phyloP scores from a whole-genome alignment of 176 grass and related monocot genomes.

The Puya raimondii region DNA sequence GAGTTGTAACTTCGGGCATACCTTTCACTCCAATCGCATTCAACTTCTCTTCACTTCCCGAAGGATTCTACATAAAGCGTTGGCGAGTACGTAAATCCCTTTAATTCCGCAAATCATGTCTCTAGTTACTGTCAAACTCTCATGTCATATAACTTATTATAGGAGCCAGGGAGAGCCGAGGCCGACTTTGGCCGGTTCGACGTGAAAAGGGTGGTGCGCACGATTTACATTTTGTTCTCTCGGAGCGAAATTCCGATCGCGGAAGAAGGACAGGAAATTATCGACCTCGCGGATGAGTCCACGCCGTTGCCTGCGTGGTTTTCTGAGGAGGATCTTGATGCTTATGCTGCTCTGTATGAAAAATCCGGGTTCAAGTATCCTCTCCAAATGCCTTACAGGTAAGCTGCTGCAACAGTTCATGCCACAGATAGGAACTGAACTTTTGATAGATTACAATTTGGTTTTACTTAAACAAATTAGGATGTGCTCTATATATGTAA shows the following conservation, averaged over 20 bases:
- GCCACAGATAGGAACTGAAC: background rate
- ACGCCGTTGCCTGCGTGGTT: conserved; percentile 27
- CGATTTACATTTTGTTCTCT: conserved; percentile 67
- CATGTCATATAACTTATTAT: background rate
- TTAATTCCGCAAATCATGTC: background rate
- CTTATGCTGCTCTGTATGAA: conserved; percentile 45
- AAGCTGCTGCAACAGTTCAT: background rate
- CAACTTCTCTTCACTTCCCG: conserved; percentile 13
- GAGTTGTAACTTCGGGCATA: conserved; percentile 25
- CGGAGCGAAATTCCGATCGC: conserved; percentile 52
- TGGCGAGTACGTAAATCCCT: conserved; percentile 26
- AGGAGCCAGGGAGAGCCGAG: conserved; percentile 29
- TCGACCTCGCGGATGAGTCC: conserved; percentile 42
- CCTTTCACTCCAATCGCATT: conserved; percentile 3
- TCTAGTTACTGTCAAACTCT: too few species aligned
- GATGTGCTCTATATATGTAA: too few species aligned
- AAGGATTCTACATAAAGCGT: conserved; percentile 40
- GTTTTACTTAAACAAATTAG: background rate
- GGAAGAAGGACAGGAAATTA: conserved; percentile 45
- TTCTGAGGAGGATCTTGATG: conserved; percentile 28
- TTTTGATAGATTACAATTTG: background rate
- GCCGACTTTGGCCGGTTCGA: conserved; percentile 53
- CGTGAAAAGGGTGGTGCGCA: conserved; percentile 37
- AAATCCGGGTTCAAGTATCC: conserved; percentile 57
- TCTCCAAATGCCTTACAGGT: conserved; percentile 68